phyloP scores from a whole-genome alignment of 2,329 filamentous ascomycete species.

The Talaromyces pinophilus region DNA sequence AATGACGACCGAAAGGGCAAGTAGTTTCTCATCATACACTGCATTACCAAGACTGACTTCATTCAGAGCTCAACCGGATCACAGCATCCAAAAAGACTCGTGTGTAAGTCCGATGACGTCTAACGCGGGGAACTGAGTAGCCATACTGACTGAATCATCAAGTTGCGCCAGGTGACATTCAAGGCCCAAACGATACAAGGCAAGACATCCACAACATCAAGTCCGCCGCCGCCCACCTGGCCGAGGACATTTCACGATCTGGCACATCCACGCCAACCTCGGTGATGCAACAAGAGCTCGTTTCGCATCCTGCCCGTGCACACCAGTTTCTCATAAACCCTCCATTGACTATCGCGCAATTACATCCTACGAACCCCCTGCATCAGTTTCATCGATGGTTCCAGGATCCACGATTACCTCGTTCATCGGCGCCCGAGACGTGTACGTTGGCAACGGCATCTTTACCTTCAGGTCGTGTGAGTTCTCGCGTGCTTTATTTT shows the following conservation, averaged over 20 bases:
- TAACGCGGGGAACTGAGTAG: conserved; percentile 2
- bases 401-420: conserved; percentile 63
- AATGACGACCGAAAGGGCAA: background rate
- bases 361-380: conserved; percentile 60
- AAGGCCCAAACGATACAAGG: conserved; percentile 26
- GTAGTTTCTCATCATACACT: background rate
- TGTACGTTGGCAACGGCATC: conserved; percentile 82
- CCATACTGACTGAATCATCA: conserved; percentile 11
- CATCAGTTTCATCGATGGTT: conserved; percentile 92
- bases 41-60: background rate
- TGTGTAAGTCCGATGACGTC: conserved; percentile 35
- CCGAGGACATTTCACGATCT: conserved; percentile 29
- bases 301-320: conserved; percentile 43
- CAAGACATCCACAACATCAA: conserved; percentile 14
- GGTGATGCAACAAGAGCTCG: conserved; percentile 35
- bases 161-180: conserved; percentile 49
- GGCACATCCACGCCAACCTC: conserved; percentile 41
- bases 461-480: conserved; percentile 81
- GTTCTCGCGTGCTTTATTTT: conserved; percentile 84
- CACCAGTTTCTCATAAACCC: conserved; percentile 48
- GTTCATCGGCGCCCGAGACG: conserved; percentile 78
- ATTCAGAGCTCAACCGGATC: conserved; percentile 8
- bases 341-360: conserved; percentile 43
- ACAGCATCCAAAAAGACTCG: conserved; percentile 43
- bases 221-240: conserved; percentile 15